Evolutionary conservation across 805 yeast species (phyloP), one percentile per base, ranked within the genome.

Genomic region (Myxozyma udenii): DNA sequence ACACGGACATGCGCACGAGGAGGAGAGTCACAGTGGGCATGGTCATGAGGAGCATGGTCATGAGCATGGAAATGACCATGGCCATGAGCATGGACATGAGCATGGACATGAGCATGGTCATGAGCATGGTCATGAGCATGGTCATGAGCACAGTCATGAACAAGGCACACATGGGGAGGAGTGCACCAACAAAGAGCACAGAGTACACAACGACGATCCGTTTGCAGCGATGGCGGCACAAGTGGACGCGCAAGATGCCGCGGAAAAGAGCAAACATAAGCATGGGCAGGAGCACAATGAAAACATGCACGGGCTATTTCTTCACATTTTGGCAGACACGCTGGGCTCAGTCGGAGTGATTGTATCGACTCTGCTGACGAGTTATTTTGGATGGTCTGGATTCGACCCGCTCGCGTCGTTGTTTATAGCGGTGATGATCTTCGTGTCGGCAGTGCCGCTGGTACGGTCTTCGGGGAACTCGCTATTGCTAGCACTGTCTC

Each of bases 271-370:
- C 25, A 50, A 50, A 23, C 41, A 53, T 12, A 36, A 42, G 1
- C n/a, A n/a, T n/a, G 49, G 58, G 39, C 53, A 64, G 14, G 53
- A 60, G 42, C 61, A 66, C n/a, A 78, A 80, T 60, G 83, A 79
- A 38, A 91, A 91, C 66, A 86, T 91, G 95, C 82, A 84, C 51
- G 99, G 99, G 12, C 87, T 93, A 3, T 93, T 93, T 63, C 72
- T 93, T 41, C 99, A 93, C 62, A 86, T 93, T 26, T 66, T 93
- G 41, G 99, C 99, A 0, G 99, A 93, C 63, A 90, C 98, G 0
- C 72, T 93, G 37, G 99, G 99, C 0, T 91, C 98, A 0, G 95
- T 90, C 0, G 98, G 98, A 4, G 99, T 95, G 16, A 90, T 93
- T n/a, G 68, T 88, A 1, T 89, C 97, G 0, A 91, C 98, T 0